Base-by-base conservation (phyloP, 495 filamentous ascomycete species). In the Penicillium manginii region DNA sequence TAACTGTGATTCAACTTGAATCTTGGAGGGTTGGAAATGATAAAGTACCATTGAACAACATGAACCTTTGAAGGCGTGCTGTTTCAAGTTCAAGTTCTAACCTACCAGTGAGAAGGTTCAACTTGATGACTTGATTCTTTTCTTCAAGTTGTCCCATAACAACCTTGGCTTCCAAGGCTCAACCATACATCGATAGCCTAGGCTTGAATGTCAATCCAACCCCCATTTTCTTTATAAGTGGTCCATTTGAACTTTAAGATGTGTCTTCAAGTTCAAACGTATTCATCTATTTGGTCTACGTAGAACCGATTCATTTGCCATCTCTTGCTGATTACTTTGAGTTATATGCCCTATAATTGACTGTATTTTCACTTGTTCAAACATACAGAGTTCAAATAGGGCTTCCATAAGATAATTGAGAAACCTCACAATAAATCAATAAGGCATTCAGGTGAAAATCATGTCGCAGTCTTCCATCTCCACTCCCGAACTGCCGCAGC, bases 401-500 rank as follows among this genome's bases (percentile, higher is more conserved):
- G n/a, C 40, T 43, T n/a, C 40, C 40, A 19, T 2, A 17, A 43
- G 14, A 4, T 3, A 17, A 43, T 19, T 18, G 5, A 17, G 4
- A 37, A 37, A 37, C 35, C 12, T 37, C 9, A 37, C 35, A 37
- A 11, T 11, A 10, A 37, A 37, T 37, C 12, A 37, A 37, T 37
- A 14, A 37, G 35, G 11, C 15, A 43, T 17, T 19, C 40, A 43
- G 40, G 12, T 43, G 40, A 17, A n/a, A 21, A 17, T 17, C 3
- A 2, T 2, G 15, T 51, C n/a, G n/a, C 32, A 54, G 42, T 12
- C 31, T 15, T 10, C 31, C 18, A 26, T 54, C 45, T 45, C 62
- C 35, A 15, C 55, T 48, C 26, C 37, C 10, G 47, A 51, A 46
- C 42, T 59, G 18, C 39, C 33, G 45, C 37, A 49, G 53, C 35